phyloP scores from a whole-genome alignment of 768 basidiomycete genomes.

The Glaciozyma martinii region DNA sequence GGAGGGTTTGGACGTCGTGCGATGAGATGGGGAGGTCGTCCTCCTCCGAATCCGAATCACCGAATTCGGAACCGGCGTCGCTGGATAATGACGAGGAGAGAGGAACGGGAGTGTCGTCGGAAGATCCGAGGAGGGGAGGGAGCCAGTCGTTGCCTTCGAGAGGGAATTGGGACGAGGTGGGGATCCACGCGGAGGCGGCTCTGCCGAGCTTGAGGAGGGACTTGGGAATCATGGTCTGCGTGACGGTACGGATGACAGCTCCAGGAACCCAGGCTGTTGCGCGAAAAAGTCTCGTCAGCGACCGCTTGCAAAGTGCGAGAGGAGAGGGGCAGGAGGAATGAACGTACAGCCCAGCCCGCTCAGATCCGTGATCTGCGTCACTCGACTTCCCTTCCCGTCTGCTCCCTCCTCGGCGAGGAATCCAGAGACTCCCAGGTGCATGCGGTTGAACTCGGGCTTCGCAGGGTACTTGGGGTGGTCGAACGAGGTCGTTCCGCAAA shows the following conservation, averaged over 20 bases:
- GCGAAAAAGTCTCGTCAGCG: background rate
- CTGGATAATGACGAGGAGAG: no score
- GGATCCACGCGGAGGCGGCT: no score
- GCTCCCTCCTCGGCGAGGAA: conserved; percentile 31
- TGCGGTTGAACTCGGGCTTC: conserved; percentile 28
- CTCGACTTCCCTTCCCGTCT: conserved; percentile 19
- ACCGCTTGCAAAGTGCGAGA: background rate
- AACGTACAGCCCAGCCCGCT: conserved; percentile 29
- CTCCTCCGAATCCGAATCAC: no score
- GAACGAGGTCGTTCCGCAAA: conserved; percentile 25
- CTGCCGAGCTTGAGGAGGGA: conserved; percentile 29
- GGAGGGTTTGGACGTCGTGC: no score
- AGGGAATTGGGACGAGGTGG: no score
- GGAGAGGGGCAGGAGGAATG: background rate
- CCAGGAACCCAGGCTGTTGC: conserved; percentile 26
- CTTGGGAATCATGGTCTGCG: conserved; percentile 32
- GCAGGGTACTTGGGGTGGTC: conserved; percentile 16
- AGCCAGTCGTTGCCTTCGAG: no score
- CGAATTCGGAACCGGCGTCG: no score
- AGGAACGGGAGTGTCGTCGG: no score
- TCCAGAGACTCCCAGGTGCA: conserved; percentile 29
- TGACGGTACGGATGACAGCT: conserved; percentile 26
- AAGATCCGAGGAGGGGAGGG: no score
- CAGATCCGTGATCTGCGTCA: conserved; percentile 33
- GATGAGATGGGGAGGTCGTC: no score